Evolutionary conservation across 306 rosid species (phyloP), one percentile per base, ranked within the genome.

Genomic region (Canavalia ensiformis): DNA sequence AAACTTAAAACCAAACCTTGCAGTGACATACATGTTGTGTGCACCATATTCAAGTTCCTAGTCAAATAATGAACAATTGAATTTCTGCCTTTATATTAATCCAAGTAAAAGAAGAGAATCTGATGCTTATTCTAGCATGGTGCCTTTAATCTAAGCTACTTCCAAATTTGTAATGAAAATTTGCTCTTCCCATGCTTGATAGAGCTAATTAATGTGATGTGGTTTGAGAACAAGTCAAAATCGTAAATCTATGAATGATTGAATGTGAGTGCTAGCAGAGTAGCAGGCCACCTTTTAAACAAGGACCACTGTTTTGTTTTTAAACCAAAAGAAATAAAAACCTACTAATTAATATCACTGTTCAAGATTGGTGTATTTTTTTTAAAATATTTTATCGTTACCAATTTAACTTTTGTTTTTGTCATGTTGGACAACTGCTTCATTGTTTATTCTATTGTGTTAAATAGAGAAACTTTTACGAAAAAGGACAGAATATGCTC

Each of bases 1-100:
- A 56, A 18, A 28, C 31, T 8, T 4, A 45, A 72, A 46, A 68
- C 67, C 78, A 74, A 56, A 55, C 37, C 25, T 18, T 18, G 25
- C 25, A 18, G 25, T 18, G 25, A 18, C 66, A 7, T 67, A 59
- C 74, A 66, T 65, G 55, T 9, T 13, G 6, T 3, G 47, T 39
- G 11, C 7, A 28, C 25, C 37, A 51, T 29, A 28, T 68, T 46
- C 74, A 29, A 1, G 11, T 30, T 49, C 29, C 42, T 37, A 72
- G 77, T 72, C 78, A 73, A 55, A 56, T 39, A 41, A 39, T 12
- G 28, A 56, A 76, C 28, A 29, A 37, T 18, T 75, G 6, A 46
- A 30, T 60, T 35, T 76, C 6, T 33, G 31, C 49, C 80, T 46
- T 46, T 45, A 42, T 46, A 25, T 75, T 18, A n/a, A 13, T 67